Evolutionary conservation across 371 early-diverging fungal species (phyloP).

Genomic region (Choanephora cucurbitarum): DNA sequence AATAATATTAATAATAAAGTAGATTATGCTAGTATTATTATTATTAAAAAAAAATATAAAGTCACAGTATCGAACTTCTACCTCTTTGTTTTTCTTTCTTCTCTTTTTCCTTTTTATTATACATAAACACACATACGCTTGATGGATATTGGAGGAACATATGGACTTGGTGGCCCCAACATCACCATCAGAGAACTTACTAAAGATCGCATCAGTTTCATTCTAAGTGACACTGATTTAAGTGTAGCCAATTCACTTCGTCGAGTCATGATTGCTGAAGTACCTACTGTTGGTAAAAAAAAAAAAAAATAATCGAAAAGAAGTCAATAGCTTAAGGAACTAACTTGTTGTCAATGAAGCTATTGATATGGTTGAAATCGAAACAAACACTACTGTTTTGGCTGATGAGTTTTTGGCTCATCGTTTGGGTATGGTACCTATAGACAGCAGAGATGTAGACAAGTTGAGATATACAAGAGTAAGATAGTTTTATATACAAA

Average conservation of each 20-base stretch:
- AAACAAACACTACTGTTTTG: conserved; percentile 94
- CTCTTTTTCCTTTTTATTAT: conserved; percentile 1
- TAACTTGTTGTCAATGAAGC: conserved; percentile 56
- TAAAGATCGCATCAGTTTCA: conserved; percentile 71
- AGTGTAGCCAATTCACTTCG: conserved; percentile 97
- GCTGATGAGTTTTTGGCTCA: conserved; percentile 99
- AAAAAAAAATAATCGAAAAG: not conserved
- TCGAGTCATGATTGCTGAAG: conserved; percentile 96
- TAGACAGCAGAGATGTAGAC: conserved; percentile 77
- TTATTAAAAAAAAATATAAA: no score
- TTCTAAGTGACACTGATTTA: conserved; percentile 77
- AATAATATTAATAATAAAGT: not conserved
- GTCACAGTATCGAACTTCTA: not conserved
- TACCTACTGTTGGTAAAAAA: conserved; percentile 88
- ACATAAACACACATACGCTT: not conserved
- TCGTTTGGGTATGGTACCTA: conserved; percentile 97
- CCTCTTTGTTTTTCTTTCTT: not conserved
- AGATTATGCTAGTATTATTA: no score
- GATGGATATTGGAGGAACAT: conserved; percentile 31
- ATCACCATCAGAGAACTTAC: conserved; percentile 72
- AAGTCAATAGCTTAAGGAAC: not conserved
- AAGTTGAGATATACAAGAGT: conserved; percentile 85
- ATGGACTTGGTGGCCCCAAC: conserved; percentile 64
- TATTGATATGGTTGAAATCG: conserved; percentile 98
- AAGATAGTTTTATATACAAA: conserved; percentile 16